Conservation (phyloP, 345 rosid species). For the Dovyalis caffra region DNA sequence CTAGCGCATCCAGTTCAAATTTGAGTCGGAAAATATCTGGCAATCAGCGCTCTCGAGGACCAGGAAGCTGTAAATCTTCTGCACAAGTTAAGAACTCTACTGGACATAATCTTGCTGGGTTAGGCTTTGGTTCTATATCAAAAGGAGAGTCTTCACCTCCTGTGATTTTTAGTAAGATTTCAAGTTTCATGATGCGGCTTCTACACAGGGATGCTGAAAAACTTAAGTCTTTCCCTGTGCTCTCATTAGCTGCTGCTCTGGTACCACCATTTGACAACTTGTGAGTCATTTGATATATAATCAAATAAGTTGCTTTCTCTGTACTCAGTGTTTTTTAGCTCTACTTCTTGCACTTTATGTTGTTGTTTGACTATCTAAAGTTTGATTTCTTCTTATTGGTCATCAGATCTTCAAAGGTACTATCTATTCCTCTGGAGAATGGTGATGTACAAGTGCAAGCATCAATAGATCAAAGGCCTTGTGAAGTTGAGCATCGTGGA, state of each 20-base stretch:
- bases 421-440: conserved; percentile 41
- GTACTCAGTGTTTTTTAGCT: neutral
- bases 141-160: conserved; percentile 31
- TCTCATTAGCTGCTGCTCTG: conserved; percentile 65
- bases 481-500: conserved; percentile 49
- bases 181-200: conserved; percentile 44
- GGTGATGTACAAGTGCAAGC: conserved; percentile 35
- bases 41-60: conserved; percentile 26
- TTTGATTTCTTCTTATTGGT: conserved; percentile 11
- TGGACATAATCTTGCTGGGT: conserved; percentile 29
- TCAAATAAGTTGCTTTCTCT: neutral
- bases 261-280: conserved; percentile 55
- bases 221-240: conserved; percentile 50
- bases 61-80: conserved; percentile 36
- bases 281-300: conserved; percentile 44
- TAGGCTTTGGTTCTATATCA: conserved; percentile 28
- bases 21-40: conserved; percentile 38
- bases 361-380: neutral
- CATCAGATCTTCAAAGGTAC: conserved; percentile 51
- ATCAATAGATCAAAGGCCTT: conserved; percentile 47
- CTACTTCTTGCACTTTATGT: neutral
- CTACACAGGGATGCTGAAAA: conserved; percentile 59
- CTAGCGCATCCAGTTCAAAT: conserved; percentile 47
- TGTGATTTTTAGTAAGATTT: conserved; percentile 38
- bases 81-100: conserved; percentile 31